Evolutionary conservation across 495 filamentous ascomycete species (phyloP).

Genomic region (Annulohypoxylon stygium): DNA sequence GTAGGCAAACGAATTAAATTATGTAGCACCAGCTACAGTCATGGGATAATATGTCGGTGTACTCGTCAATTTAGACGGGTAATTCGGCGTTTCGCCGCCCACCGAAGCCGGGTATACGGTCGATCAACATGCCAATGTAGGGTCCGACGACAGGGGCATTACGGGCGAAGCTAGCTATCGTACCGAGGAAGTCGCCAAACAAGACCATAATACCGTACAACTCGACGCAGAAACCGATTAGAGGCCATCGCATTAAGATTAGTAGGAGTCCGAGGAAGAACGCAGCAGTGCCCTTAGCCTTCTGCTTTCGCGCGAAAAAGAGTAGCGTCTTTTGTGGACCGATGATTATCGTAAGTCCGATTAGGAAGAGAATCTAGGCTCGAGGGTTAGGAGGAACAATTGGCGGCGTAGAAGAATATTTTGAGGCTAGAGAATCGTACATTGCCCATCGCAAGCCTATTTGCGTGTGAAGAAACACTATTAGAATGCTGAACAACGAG

Average conservation of each 20-base stretch:
- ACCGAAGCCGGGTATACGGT: slow-evolving; percentile 69
- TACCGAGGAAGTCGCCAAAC: slow-evolving; percentile 96
- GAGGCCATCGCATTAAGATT: slow-evolving; percentile 88
- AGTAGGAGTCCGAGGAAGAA: slow-evolving; percentile 87
- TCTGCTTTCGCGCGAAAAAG: slow-evolving; percentile 95
- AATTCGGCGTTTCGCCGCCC: slow-evolving; percentile 77
- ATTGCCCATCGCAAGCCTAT: slow-evolving; percentile 89
- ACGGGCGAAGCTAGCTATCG: slow-evolving; percentile 86
- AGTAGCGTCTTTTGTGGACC: slow-evolving; percentile 88
- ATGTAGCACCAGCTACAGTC: background rate
- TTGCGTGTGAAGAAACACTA: slow-evolving; percentile 19
- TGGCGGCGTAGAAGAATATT: background rate
- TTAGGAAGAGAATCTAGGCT: slow-evolving; percentile 89
- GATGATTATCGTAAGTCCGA: slow-evolving; percentile 94
- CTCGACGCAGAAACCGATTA: slow-evolving; percentile 91
- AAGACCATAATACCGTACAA: slow-evolving; percentile 91
- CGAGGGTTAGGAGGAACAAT: slow-evolving; percentile 23
- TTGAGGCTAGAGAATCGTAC: slow-evolving; percentile 56
- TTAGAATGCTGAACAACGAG: slow-evolving; percentile 1
- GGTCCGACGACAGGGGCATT: slow-evolving; percentile 89
- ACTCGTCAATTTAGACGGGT: slow-evolving; percentile 69
- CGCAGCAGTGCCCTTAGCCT: slow-evolving; percentile 89
- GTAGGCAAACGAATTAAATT: slow-evolving; percentile 12
- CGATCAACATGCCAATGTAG: slow-evolving; percentile 77
- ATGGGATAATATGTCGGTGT: background rate